These are phyloP conservation scores for Emmonsiellopsis sp. DNA, from an alignment of 2,329 filamentous ascomycete genomes.

Conservation along the genomic window DNA sequence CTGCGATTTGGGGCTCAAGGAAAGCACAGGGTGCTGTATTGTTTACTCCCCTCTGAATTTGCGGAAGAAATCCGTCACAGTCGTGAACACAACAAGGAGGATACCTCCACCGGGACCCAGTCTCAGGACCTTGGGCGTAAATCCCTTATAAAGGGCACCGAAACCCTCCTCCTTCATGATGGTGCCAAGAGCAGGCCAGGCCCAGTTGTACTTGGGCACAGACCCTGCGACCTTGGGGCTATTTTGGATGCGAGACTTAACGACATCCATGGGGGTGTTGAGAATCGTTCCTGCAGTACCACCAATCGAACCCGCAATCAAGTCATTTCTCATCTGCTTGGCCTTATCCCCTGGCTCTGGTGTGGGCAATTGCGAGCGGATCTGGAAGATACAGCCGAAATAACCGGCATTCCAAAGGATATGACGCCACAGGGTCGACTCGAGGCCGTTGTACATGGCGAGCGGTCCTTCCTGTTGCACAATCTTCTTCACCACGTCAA, in stretches of 20 bases:
- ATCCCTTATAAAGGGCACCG: constrained; percentile 89
- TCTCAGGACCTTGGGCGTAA: constrained; percentile 86
- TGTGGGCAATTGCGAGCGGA: constrained; percentile 71
- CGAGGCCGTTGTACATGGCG: constrained; percentile 91
- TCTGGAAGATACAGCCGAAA: constrained; percentile 98
- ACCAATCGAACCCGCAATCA: constrained; percentile 77
- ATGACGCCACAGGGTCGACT: constrained; percentile 95
- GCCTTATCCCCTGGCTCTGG: constrained; percentile 62
- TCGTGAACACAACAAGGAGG: constrained; percentile 40
- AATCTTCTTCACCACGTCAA: constrained; percentile 53
- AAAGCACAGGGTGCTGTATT: not conserved
- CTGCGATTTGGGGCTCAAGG: not conserved
- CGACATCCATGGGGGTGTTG: constrained; percentile 94
- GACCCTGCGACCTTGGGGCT: constrained; percentile 71
- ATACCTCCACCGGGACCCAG: constrained; percentile 60
- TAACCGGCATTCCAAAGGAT: constrained; percentile 90
- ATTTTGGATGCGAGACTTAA: constrained; percentile 98
- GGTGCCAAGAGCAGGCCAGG: constrained; percentile 74
- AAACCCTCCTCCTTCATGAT: constrained; percentile 93
- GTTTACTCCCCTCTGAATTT: constrained; percentile 44
- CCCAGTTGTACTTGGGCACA: constrained; percentile 97
- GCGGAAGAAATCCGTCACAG: constrained; percentile 71
- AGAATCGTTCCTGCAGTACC: constrained; percentile 84
- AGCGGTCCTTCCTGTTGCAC: constrained; percentile 73
- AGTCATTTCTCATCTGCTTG: constrained; percentile 73